Percentiles rank a stretch among this genome's conserved stretches.
Evolutionary conservation across 148 eudicot genomes (phyloP).

Genomic region (Rhododendron simsii): DNA sequence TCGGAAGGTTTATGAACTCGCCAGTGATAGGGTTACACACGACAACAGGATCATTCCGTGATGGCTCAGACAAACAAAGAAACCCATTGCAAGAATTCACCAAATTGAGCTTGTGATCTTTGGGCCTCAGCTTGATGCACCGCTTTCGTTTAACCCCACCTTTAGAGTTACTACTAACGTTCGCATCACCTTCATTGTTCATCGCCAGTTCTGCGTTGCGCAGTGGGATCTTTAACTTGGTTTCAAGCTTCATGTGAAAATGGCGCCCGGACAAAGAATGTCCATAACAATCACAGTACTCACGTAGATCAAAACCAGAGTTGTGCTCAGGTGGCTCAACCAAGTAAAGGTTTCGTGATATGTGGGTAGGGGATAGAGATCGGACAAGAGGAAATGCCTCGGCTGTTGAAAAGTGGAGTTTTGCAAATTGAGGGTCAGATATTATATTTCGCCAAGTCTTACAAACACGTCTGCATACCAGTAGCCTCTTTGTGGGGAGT

Average conservation of each 20-base stretch:
- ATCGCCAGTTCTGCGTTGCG: slow-evolving; percentile 1
- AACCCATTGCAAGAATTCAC: slow-evolving; percentile 18
- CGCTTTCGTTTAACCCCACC: background rate
- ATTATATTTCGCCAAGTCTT: slow-evolving; percentile 1
- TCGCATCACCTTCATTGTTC: background rate
- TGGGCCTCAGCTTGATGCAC: slow-evolving; percentile 4
- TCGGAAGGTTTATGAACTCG: slow-evolving; percentile 15
- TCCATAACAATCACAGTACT: background rate
- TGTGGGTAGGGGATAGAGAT: background rate
- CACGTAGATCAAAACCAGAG: background rate
- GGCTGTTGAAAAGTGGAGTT: background rate
- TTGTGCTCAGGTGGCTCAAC: background rate
- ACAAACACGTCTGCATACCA: slow-evolving; percentile 3
- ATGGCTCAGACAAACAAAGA: slow-evolving; percentile 7
- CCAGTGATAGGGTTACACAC: slow-evolving; percentile 29
- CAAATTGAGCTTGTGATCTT: background rate
- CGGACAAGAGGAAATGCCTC: background rate
- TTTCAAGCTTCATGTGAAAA: slow-evolving; percentile 3
- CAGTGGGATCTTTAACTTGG: slow-evolving; percentile 13
- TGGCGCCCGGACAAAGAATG: background rate
- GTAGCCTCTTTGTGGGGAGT: background rate
- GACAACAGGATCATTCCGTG: background rate
- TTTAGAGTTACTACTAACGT: background rate
- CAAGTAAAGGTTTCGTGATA: slow-evolving; percentile 11
- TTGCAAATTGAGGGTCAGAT: slow-evolving; percentile 5